Evolutionary conservation across 116 monocot genomes (phyloP).

Genomic region (Zostera marina): DNA sequence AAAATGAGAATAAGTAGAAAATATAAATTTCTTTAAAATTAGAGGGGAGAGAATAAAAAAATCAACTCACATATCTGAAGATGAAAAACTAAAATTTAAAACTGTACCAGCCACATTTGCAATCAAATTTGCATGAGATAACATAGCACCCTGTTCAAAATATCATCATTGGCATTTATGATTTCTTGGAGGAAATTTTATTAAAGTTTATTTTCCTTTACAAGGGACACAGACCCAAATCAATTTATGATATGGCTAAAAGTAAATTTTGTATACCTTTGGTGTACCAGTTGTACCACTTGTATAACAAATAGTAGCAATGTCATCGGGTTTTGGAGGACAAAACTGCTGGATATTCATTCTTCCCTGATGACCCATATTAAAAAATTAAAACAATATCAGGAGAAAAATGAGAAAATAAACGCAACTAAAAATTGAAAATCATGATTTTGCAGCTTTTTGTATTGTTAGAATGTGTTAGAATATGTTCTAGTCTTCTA

Average conservation of each 20-base stretch:
- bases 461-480: too few species aligned
- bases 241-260: background rate
- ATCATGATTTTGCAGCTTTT: too few species aligned
- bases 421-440: background rate
- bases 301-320: constrained; percentile 96
- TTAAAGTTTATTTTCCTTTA: background rate
- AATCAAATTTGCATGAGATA: constrained; percentile 78
- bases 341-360: constrained; percentile 61
- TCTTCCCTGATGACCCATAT: constrained; percentile 32
- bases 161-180: background rate
- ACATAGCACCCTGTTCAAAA: constrained; percentile 57
- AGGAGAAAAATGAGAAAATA: background rate
- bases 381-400: background rate
- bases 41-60: background rate
- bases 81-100: constrained; percentile 21
- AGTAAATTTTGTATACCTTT: constrained; percentile 41
- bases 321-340: constrained; percentile 79
- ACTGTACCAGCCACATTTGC: constrained; percentile 69
- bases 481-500: too few species aligned
- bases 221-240: background rate
- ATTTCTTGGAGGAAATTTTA: background rate
- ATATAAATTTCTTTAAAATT: background rate
- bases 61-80: constrained; percentile 60
- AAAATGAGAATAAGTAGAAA: background rate
- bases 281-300: constrained; percentile 99